Base-by-base conservation (phyloP, 371 early-diverging fungal genomes). In the Zychaea mexicana region DNA sequence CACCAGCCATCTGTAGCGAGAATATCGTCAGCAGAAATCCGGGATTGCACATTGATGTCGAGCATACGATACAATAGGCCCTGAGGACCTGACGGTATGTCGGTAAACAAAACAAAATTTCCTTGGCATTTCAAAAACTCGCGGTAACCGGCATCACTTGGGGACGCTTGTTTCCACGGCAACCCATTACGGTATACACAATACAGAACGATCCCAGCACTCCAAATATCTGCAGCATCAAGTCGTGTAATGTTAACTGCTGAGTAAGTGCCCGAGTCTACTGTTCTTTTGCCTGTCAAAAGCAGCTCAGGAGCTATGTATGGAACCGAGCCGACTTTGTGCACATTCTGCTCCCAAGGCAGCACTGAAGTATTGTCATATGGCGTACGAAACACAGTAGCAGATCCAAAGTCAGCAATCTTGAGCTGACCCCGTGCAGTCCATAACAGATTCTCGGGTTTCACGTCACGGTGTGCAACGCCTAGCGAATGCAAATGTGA, bases 341-440 rank as follows among this genome's bases (percentile, higher is more conserved):
- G 12, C 6, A 52, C 89, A 90, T 30, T 90, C 68, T 12, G 94
- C 94, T 59, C 77, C 79, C n/a, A 91, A 92, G 39, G 81, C 66
- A 68, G 88, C 87, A 45, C 84, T 65, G 19, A 69, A 64, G n/a
- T 74, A 78, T 72, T 93, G 92, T 85, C 90, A 92, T 36, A 85
- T 83, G 58, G 58, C 24, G 86, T 87, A 55, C 91, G 81, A 82
- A 96, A 96, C 2, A 98, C 95, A 60, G 92, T 92, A 0, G 95
- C 88, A 45, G 96, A 85, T 1, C 97, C 97, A 83, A 97, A 97
- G 73, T 97, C 97, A 9, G 92, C 85, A 30, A 97, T 87, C 70
- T 94, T 93, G 57, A 94, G 72, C 5, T 72, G 70, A 9, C 64
- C 61, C 32, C 45, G 45, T 36, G 63, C 64, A 30, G 78, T 67